These are phyloP conservation scores for Cylindrotheca closterium DNA, from an alignment of 108 stramenopile genomes.

Conservation along the genomic window DNA sequence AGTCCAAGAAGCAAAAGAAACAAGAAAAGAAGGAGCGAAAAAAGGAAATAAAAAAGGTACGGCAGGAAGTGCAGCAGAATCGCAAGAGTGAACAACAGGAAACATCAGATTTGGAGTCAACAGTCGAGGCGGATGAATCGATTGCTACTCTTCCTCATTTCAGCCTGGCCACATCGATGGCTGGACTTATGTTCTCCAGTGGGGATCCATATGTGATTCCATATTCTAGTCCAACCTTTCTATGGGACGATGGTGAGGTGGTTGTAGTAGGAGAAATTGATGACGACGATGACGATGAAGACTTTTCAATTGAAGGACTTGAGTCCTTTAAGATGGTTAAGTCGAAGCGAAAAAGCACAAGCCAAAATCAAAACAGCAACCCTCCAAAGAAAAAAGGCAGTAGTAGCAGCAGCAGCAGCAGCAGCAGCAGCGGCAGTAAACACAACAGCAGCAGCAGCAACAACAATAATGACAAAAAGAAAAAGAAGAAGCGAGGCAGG, in stretches of 20 bases:
- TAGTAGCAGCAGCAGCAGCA: too few species aligned
- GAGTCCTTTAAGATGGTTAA: background rate
- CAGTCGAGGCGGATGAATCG: too few species aligned
- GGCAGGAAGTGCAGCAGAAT: background rate
- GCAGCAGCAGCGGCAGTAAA: too few species aligned
- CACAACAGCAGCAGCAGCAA: too few species aligned
- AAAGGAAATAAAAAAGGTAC: background rate
- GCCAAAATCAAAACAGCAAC: background rate
- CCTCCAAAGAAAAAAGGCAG: background rate
- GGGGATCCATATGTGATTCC: background rate
- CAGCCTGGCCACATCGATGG: too few species aligned
- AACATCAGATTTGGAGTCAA: too few species aligned
- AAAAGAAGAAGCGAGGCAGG: background rate
- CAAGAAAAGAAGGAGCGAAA: background rate
- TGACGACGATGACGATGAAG: background rate
- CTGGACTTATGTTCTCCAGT: too few species aligned
- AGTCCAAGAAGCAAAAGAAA: background rate
- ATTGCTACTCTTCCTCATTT: too few species aligned
- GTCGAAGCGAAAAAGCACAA: background rate
- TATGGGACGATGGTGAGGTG: background rate
- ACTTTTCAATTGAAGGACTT: background rate
- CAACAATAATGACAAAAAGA: background rate
- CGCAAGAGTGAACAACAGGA: background rate
- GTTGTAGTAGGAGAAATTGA: background rate
- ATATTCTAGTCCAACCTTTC: background rate